Base-by-base conservation (phyloP, 2,329 filamentous ascomycete species). In the Ophiocordyceps polyrhachis-furcata region DNA sequence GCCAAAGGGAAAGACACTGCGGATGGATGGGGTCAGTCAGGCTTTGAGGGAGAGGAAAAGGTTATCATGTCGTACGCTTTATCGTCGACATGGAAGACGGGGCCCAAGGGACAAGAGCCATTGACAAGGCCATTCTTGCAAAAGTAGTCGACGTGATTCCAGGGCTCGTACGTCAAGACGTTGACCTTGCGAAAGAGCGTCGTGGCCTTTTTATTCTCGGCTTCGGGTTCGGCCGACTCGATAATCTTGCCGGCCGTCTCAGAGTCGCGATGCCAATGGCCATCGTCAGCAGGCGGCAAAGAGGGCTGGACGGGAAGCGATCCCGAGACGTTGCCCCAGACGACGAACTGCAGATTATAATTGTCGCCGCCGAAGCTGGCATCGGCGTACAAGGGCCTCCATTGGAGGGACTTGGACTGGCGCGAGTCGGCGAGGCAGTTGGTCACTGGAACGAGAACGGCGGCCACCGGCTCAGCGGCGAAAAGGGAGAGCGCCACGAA, bases 291-390 rank as follows among this genome's bases (percentile, higher is more conserved):
- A 0, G 73, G 54, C 31, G 85, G 86, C 44, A 86, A 17, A 17
- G 32, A 73, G 2, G 62, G 48, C n/a, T 67, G 64, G 13, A 63
- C 56, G 2, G 69, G 68, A 41, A 73, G 69, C 43, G 80, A 76
- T 42, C 91, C 91, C 9, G 81, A 83, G 28, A 96, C 86, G 61
- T 96, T 95, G 44, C 88, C 89, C 67, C 86, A 96, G 42, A 94
- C 73, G 1, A 79, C 91, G 45, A 95, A 67, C 49, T 74, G 77
- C 43, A 98, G 69, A 38, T 71, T 74, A 56, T 88, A 76, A 43
- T 65, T 70, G 5, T 73, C 59, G 49, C 73, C 64, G 53, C 85
- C 73, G 66, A 93, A 93, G 19, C 66, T 64, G 46, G 84, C 89
- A 54, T 83, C 78, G 46, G 91, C 74, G 52, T 74, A 78, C 32